A percentile compares a stretch with the other conserved stretches of the same genome.
These are phyloP conservation scores for Rhizophlyctis rosea DNA, from an alignment of 192 early-diverging fungal species.

Conservation along the genomic window DNA sequence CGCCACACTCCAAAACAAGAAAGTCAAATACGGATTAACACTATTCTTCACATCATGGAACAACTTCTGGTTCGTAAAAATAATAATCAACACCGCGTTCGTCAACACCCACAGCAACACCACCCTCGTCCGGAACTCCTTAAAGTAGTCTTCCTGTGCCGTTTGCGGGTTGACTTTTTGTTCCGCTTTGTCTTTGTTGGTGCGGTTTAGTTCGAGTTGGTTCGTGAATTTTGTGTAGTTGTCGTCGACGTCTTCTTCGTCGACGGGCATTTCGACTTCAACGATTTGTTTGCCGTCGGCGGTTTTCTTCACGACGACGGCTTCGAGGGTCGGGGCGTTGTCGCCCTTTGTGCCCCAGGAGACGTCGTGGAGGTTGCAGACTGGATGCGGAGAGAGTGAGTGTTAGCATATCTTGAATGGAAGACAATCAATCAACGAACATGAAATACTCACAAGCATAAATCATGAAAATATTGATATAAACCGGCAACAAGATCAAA, in stretches of 20 bases:
- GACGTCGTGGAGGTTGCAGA: constrained; percentile 55
- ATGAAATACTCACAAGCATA: constrained; percentile 37
- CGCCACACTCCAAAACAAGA: constrained; percentile 88
- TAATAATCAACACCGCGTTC: constrained; percentile 40
- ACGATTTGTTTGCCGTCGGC: constrained; percentile 62
- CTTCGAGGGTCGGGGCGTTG: constrained; percentile 54
- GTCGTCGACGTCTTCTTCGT: constrained; percentile 68
- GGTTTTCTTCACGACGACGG: constrained; percentile 65
- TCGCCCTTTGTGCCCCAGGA: constrained; percentile 62
- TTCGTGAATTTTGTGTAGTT: constrained; percentile 65
- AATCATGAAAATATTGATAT: constrained; percentile 47
- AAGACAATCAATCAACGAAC: background rate
- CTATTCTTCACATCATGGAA: constrained; percentile 13
- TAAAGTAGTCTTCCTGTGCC: constrained; percentile 47
- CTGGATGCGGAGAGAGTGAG: constrained; percentile 13
- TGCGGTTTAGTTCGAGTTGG: constrained; percentile 49
- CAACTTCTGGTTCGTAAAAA: constrained; percentile 38
- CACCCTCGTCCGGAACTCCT: constrained; percentile 48
- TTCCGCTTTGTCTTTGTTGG: constrained; percentile 51
- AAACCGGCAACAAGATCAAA: constrained; percentile 41
- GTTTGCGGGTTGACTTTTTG: constrained; percentile 28
- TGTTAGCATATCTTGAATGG: background rate
- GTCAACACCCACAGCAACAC: constrained; percentile 45
- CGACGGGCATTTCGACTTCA: constrained; percentile 67
- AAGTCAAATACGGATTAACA: constrained; percentile 71